Evolutionary conservation across 257 asterid species (phyloP).

Genomic region (Solanum chmielewskii): DNA sequence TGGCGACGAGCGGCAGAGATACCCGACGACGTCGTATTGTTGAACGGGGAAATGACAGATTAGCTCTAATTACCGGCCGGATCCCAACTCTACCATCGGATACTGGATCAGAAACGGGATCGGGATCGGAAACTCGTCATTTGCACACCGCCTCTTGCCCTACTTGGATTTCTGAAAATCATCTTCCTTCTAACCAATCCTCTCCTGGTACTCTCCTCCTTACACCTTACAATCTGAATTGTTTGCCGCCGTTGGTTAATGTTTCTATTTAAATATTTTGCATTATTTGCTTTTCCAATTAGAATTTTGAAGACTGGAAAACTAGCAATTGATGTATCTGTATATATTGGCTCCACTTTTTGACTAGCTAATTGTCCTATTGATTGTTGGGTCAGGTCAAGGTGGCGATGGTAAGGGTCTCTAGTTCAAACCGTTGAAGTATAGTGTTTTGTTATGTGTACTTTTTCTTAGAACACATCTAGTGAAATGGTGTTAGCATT

Average conservation of each 20-base stretch:
- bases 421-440: neutral
- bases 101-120: neutral
- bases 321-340: neutral
- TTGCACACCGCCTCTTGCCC: slow-evolving; percentile 18
- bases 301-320: neutral
- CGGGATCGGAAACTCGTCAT: slow-evolving; percentile 9
- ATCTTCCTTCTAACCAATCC: slow-evolving; percentile 1
- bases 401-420: neutral
- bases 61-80: slow-evolving; percentile 83
- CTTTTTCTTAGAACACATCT: neutral
- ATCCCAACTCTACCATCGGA: slow-evolving; percentile 47
- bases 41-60: slow-evolving; percentile 69
- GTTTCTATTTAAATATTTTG: neutral
- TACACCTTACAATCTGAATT: neutral
- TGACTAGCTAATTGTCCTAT: neutral
- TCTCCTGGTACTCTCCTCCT: slow-evolving; percentile 22
- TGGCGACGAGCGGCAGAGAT: slow-evolving; percentile 30
- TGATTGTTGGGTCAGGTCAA: neutral
- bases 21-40: slow-evolving; percentile 80
- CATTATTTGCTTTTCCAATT: neutral
- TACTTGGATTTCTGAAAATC: slow-evolving; percentile 9
- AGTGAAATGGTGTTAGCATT: neutral
- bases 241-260: neutral
- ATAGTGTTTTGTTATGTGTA: neutral
- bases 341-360: neutral